Conservation (phyloP, 768 basidiomycete genomes). For the Mycena sanguinolenta region DNA sequence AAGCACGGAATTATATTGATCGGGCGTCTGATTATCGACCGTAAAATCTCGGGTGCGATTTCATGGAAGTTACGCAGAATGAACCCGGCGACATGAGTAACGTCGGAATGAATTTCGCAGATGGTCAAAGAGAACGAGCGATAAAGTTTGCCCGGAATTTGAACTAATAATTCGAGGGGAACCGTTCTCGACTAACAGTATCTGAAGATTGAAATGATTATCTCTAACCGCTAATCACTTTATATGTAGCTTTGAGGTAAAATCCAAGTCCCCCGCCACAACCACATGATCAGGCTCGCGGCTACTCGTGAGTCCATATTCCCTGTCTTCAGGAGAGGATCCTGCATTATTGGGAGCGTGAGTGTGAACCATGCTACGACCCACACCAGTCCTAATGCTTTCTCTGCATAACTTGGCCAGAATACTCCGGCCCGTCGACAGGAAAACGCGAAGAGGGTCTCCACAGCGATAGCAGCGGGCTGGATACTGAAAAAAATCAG, state of each 20-base stretch:
- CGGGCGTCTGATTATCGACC: too few relatives aligned
- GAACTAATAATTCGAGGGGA: too few relatives aligned
- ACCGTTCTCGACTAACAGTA: too few relatives aligned
- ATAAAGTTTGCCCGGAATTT: too few relatives aligned
- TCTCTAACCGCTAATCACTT: too few relatives aligned
- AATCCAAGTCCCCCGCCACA: conserved; percentile 12
- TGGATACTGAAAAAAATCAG: conserved; percentile 33
- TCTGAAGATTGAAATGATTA: too few relatives aligned
- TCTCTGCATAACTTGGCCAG: not conserved
- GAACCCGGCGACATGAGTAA: too few relatives aligned
- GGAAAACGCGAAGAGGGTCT: not conserved
- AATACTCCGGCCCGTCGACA: not conserved
- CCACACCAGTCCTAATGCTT: conserved; percentile 18
- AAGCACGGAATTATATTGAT: too few relatives aligned
- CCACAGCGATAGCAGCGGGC: conserved; percentile 25
- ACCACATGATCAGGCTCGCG: conserved; percentile 18
- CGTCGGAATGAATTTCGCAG: too few relatives aligned
- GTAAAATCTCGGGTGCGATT: too few relatives aligned
- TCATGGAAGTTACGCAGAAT: too few relatives aligned
- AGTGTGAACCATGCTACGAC: conserved; percentile 26
- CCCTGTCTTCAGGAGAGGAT: conserved; percentile 29
- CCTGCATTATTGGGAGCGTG: conserved; percentile 33
- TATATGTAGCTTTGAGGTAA: not conserved
- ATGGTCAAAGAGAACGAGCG: too few relatives aligned
- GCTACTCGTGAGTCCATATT: conserved; percentile 15